Conservation (phyloP, 208 protist species). For the Trypanosoma vivax region DNA sequence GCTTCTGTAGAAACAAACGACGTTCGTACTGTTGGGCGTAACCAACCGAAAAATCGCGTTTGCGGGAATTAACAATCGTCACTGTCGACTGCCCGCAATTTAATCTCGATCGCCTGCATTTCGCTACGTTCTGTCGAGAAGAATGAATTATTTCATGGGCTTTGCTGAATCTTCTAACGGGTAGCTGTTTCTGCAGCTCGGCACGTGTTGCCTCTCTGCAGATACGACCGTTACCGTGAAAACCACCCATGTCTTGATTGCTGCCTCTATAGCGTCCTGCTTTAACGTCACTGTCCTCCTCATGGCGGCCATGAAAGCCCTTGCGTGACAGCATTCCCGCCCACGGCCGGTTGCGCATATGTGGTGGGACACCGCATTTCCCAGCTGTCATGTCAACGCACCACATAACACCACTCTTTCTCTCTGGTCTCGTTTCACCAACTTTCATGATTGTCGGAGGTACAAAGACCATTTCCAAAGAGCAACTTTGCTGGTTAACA, state of each 20-base stretch:
- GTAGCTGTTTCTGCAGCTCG: too few relatives aligned
- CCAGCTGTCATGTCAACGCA: constrained; percentile 16
- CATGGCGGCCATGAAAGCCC: background rate
- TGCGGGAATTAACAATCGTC: background rate
- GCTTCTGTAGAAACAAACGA: constrained; percentile 5
- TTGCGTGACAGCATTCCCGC: constrained; percentile 4
- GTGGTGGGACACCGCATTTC: constrained; percentile 7
- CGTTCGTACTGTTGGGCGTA: constrained; percentile 15
- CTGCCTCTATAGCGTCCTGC: background rate
- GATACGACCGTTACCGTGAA: too few relatives aligned
- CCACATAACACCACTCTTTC: constrained; percentile 2
- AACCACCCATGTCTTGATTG: too few relatives aligned
- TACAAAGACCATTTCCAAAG: background rate
- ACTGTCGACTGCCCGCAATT: background rate
- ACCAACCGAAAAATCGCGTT: background rate
- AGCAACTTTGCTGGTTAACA: too few relatives aligned
- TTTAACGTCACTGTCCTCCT: background rate
- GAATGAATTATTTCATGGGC: too few relatives aligned
- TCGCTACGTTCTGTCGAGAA: too few relatives aligned
- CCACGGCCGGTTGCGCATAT: constrained; percentile 10
- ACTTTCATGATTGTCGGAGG: background rate
- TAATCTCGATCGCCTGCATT: too few relatives aligned
- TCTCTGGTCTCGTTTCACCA: background rate
- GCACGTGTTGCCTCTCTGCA: too few relatives aligned
- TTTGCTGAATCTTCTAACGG: too few relatives aligned